phyloP scores from a whole-genome alignment of 1,284 basidiomycete genomes.

The Sphagnurus paluster region DNA sequence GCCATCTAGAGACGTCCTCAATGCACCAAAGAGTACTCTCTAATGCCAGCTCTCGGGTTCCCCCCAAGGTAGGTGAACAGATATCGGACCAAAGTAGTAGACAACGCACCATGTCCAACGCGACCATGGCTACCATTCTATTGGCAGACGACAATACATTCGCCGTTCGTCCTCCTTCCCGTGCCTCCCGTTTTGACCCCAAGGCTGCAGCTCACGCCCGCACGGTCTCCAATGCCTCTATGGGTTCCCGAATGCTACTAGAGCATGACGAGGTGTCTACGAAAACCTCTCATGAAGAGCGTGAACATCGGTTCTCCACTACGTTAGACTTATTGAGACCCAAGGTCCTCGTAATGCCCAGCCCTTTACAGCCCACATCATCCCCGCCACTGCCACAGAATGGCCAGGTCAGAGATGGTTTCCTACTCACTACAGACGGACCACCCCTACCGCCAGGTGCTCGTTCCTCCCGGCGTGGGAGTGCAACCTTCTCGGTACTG shows the following conservation, averaged over 20 bases:
- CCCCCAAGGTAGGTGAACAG: conserved; percentile 33
- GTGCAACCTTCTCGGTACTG: conserved; percentile 33
- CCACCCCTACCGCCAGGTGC: conserved; percentile 70
- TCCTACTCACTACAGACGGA: conserved; percentile 62
- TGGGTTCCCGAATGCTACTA: conserved; percentile 61
- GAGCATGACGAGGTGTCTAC: conserved; percentile 54
- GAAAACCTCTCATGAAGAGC: conserved; percentile 36
- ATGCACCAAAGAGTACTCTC: conserved; percentile 47
- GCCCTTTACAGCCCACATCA: conserved; percentile 66
- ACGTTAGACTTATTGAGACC: conserved; percentile 74
- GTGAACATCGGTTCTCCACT: conserved; percentile 66
- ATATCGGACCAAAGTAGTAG: conserved; percentile 16
- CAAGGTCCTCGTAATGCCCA: conserved; percentile 84
- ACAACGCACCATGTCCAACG: conserved; percentile 37
- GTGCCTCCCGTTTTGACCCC: conserved; percentile 72
- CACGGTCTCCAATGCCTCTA: conserved; percentile 64
- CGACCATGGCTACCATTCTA: conserved; percentile 36
- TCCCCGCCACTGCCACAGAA: conserved; percentile 30
- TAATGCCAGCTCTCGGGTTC: conserved; percentile 43
- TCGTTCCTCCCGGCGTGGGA: conserved; percentile 50
- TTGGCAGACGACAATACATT: conserved; percentile 59
- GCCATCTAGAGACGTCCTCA: conserved; percentile 17
- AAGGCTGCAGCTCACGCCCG: conserved; percentile 58
- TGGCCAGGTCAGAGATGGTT: conserved; percentile 50
- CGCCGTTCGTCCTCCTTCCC: conserved; percentile 57